Evolutionary conservation across 1,284 basidiomycete species (phyloP).

Genomic region (Irpex rosettiformis): DNA sequence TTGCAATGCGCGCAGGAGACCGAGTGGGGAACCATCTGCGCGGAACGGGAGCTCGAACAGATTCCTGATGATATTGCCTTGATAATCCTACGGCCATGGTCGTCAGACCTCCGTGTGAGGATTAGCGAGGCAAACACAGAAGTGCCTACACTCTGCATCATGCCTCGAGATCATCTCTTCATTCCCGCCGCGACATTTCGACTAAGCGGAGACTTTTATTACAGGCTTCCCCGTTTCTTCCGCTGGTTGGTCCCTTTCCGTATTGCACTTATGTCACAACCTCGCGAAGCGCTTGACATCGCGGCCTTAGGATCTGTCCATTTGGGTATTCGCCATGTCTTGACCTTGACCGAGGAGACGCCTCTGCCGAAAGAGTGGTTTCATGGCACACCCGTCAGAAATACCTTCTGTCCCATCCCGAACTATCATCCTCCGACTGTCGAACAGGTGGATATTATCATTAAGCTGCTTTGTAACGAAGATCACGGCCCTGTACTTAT

Average conservation of each 20-base stretch:
- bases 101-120: constrained; percentile 30
- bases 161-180: constrained; percentile 39
- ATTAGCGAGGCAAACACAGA: constrained; percentile 26
- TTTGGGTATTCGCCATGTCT: constrained; percentile 52
- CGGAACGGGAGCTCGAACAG: constrained; percentile 37
- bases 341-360: constrained; percentile 56
- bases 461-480: constrained; percentile 41
- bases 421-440: constrained; percentile 53
- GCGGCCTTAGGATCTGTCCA: constrained; percentile 39
- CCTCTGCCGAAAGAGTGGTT: constrained; percentile 51
- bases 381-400: constrained; percentile 36
- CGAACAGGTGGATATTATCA: constrained; percentile 57
- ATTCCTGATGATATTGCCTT: constrained; percentile 31
- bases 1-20: constrained; percentile 40
- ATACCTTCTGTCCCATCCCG: constrained; percentile 53
- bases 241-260: constrained; percentile 59
- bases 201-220: constrained; percentile 17
- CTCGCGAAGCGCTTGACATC: constrained; percentile 48
- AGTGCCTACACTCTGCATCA: constrained; percentile 37
- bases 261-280: constrained; percentile 59
- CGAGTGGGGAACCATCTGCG: constrained; percentile 49
- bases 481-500: constrained; percentile 47
- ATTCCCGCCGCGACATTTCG: constrained; percentile 26
- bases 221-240: constrained; percentile 53
- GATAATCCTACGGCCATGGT: constrained; percentile 41